Conservation (phyloP, 1,284 basidiomycete genomes). For the Meripilus lineatus region DNA sequence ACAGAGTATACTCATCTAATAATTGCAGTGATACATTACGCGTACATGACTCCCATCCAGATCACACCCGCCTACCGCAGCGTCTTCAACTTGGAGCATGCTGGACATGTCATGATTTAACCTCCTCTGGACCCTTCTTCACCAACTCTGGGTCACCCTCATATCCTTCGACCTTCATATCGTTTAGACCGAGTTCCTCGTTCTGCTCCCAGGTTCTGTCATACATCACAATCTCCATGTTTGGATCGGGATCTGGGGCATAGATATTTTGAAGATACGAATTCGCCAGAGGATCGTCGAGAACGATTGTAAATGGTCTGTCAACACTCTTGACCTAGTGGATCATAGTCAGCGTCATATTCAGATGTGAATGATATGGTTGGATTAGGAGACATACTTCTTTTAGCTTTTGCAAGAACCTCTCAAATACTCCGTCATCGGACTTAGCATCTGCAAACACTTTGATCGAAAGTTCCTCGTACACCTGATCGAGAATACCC, state of each 20-base stretch:
- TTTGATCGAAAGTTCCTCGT: slow-evolving; percentile 92
- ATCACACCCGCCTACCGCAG: too few species aligned
- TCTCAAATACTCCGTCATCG: slow-evolving; percentile 53
- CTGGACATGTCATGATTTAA: too few species aligned
- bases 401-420: slow-evolving; percentile 80
- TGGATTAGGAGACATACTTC: slow-evolving; percentile 39
- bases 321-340: slow-evolving; percentile 71
- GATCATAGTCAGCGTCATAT: slow-evolving; percentile 7
- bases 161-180: slow-evolving; percentile 92
- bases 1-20: too few species aligned
- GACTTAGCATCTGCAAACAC: slow-evolving; percentile 75
- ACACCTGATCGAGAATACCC: slow-evolving; percentile 91
- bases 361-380: neutral
- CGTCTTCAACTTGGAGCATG: too few species aligned
- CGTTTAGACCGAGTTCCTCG: slow-evolving; percentile 94
- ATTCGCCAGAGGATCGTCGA: slow-evolving; percentile 95
- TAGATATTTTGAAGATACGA: slow-evolving; percentile 96
- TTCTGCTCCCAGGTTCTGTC: slow-evolving; percentile 89
- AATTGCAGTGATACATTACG: too few species aligned
- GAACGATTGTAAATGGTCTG: slow-evolving; percentile 83
- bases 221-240: slow-evolving; percentile 83
- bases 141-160: slow-evolving; percentile 34
- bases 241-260: slow-evolving; percentile 88
- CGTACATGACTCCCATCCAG: too few species aligned
- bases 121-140: slow-evolving; percentile 9